phyloP scores from a whole-genome alignment of 2,329 filamentous ascomycete species.

The Hansfordia pulvinata region DNA sequence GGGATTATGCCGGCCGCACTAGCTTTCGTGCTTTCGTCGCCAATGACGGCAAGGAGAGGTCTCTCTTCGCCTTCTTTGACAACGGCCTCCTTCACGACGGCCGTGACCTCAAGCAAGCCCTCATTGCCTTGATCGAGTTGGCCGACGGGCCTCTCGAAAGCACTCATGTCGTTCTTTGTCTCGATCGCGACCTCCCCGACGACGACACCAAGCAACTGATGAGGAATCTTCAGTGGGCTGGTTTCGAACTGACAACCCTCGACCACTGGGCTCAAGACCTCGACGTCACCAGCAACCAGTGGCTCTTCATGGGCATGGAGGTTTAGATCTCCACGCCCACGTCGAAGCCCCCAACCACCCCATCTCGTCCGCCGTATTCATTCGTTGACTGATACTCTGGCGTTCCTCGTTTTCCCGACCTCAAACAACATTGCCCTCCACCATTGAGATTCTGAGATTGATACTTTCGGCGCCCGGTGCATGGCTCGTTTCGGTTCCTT shows the following conservation, averaged over 20 bases:
- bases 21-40: conserved; percentile 80
- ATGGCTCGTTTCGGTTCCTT: too few species aligned
- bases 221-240: conserved; percentile 85
- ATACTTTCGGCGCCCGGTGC: too few species aligned
- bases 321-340: too few species aligned
- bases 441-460: too few species aligned
- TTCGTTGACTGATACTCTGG: too few species aligned
- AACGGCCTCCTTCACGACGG: conserved; percentile 40
- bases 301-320: conserved; percentile 86
- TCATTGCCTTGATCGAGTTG: conserved; percentile 84
- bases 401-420: too few species aligned
- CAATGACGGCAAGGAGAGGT: conserved; percentile 54
- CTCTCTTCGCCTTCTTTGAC: conserved; percentile 83
- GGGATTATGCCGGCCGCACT: conserved; percentile 73
- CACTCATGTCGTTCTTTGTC: conserved; percentile 63
- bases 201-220: conserved; percentile 53
- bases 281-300: conserved; percentile 59
- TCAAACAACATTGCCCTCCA: too few species aligned
- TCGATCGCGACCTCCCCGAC: conserved; percentile 56
- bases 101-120: conserved; percentile 75
- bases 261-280: conserved; percentile 56
- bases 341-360: too few species aligned
- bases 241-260: conserved; percentile 72
- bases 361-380: too few species aligned
- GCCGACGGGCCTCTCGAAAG: conserved; percentile 66